phyloP scores from a whole-genome alignment of 2,329 filamentous ascomycete genomes.

The Cercospora sp. region DNA sequence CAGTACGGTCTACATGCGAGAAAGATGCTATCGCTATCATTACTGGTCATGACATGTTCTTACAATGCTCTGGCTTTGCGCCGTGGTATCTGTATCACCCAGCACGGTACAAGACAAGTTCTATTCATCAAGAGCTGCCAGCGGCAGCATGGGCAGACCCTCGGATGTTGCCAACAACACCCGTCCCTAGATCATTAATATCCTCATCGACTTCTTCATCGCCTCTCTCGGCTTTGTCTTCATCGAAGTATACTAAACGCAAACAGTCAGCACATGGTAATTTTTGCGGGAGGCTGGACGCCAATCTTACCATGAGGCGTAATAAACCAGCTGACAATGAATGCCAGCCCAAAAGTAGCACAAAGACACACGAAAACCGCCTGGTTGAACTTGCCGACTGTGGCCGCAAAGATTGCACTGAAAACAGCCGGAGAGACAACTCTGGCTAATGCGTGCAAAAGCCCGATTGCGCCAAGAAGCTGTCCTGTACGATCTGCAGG shows the following conservation, averaged over 20 bases:
- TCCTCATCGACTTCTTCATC: slow-evolving; percentile 12
- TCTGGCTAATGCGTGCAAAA: slow-evolving; percentile 78
- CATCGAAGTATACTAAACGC: slow-evolving; percentile 24
- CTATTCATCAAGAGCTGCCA: slow-evolving; percentile 7
- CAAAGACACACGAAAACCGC: slow-evolving; percentile 78
- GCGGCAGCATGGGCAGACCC: slow-evolving; percentile 7
- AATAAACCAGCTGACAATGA: slow-evolving; percentile 69
- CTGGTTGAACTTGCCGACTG: slow-evolving; percentile 75
- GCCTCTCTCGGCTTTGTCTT: slow-evolving; percentile 20
- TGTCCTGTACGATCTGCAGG: slow-evolving; percentile 78
- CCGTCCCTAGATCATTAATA: neutral
- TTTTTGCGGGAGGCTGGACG: neutral
- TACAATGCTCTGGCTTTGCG: slow-evolving; percentile 12
- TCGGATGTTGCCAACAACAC: neutral
- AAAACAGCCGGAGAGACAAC: slow-evolving; percentile 80
- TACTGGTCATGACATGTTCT: slow-evolving; percentile 1
- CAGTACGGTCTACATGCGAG: neutral
- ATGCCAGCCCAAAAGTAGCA: slow-evolving; percentile 64
- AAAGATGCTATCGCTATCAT: neutral
- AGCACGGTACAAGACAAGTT: neutral
- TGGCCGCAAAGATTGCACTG: slow-evolving; percentile 80
- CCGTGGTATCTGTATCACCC: slow-evolving; percentile 5
- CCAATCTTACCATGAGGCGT: slow-evolving; percentile 67
- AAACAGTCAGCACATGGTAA: neutral
- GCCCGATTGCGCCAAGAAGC: slow-evolving; percentile 81